Base-by-base conservation (phyloP, 164 flowering plant genomes). In the Chimonanthus praecox region DNA sequence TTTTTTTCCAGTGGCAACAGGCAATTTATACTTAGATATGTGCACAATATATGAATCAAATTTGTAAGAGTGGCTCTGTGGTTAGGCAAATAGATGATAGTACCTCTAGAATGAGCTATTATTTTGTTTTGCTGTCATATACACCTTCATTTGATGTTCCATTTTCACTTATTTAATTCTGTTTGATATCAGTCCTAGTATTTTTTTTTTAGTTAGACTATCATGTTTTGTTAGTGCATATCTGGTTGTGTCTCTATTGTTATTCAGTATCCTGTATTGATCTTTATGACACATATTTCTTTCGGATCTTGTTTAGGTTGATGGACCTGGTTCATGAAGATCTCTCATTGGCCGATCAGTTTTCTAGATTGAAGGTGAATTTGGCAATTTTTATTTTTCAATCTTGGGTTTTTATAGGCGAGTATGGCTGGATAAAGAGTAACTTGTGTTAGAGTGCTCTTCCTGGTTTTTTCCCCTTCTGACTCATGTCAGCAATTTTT, bases 321-420 rank as follows among this genome's bases (percentile, higher is more conserved):
- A 71, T 94, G 74, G 97, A 96, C 80, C 74, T 89, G 94, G 87
- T 90, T 16, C 97, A 92, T 82, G 88, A 87, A 76, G 99, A 94
- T 75, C 68, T 96, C 66, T 85, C 90, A 18, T 82, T 96, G 87
- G 92, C 94, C 70, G 95, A 96, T 81, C 94, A 96, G 64, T 89
- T 87, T 81, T 79, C 84, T 21, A 88, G 87, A 74, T 75, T 95
- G 75, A 90, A 90, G 98, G 99, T 94, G 78, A 78, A 71, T 67
- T 64, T 4, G 45, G 10, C 9, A 60, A 72, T 48, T 43, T 5
- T 11, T 58, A 13, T 58, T 58, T 58, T 71, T 43, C 16, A 13
- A 10, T 47, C 10, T 20, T 68, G 70, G 70, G 16, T 16, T 6
- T 9, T 21, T 68, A 47, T 18, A 47, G 54, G 33, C 9, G 11